phyloP scores from a whole-genome alignment of 495 filamentous ascomycete genomes.

The Annulohypoxylon moriforme region DNA sequence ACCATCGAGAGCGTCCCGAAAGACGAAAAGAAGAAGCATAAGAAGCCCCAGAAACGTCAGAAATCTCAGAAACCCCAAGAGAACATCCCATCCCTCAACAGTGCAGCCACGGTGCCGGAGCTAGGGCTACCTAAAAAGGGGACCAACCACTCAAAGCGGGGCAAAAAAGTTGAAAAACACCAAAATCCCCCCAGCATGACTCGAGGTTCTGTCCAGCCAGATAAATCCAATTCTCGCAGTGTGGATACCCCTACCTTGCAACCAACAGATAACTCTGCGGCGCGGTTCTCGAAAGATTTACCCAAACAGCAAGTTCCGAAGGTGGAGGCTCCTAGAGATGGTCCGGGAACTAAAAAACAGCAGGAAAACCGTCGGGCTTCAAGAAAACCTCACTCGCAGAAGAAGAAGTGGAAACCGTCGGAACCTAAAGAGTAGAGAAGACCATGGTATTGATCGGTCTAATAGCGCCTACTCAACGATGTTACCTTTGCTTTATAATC shows the following conservation, averaged over 20 bases:
- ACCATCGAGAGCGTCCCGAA: background rate
- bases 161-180: background rate
- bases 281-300: background rate
- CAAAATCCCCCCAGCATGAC: background rate
- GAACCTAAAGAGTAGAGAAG: background rate
- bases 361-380: background rate
- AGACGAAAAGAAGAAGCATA: background rate
- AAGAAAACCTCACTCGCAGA: background rate
- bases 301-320: conserved; percentile 1
- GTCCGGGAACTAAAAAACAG: too few relatives aligned
- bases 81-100: background rate
- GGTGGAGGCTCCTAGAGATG: background rate
- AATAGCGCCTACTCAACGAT: background rate
- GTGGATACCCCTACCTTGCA: background rate
- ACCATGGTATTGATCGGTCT: background rate
- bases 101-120: too few relatives aligned
- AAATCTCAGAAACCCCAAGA: background rate
- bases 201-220: background rate
- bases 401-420: background rate
- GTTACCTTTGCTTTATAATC: background rate
- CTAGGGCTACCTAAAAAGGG: background rate
- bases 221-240: background rate
- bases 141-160: background rate
- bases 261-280: background rate
- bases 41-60: background rate